phyloP scores from a whole-genome alignment of 1,139 yeast species.

The Zygoascus meyerae region DNA sequence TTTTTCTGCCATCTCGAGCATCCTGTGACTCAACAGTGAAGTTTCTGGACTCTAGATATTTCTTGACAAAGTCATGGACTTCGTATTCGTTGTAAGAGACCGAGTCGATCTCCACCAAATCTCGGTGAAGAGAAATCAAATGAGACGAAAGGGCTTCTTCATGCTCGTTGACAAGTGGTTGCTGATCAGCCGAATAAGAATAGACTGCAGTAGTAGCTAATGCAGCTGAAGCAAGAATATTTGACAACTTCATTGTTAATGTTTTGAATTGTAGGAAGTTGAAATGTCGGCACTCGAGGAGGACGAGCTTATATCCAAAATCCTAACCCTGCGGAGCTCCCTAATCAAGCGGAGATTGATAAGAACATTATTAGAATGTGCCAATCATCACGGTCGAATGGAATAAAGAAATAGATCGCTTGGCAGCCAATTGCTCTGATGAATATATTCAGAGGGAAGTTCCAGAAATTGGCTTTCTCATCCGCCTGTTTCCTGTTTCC shows the following conservation, averaged over 20 bases:
- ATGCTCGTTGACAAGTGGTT: neutral
- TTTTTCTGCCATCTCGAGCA: constrained; percentile 39
- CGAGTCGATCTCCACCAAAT: constrained; percentile 38
- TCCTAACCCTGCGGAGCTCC: neutral
- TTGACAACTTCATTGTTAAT: neutral
- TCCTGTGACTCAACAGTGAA: constrained; percentile 47
- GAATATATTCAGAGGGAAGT: neutral
- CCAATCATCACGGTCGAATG: too few species aligned
- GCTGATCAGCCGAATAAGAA: neutral
- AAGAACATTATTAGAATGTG: too few species aligned
- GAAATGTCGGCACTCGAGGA: neutral
- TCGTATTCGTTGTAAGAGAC: constrained; percentile 35
- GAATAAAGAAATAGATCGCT: too few species aligned
- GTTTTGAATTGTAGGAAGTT: neutral
- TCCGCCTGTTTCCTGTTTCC: too few species aligned
- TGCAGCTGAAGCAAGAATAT: neutral
- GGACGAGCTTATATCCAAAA: neutral
- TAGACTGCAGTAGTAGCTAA: neutral
- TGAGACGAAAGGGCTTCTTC: neutral
- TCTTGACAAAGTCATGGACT: constrained; percentile 35
- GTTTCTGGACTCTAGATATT: constrained; percentile 40
- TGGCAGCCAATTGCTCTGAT: neutral
- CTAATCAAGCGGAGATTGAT: neutral
- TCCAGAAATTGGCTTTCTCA: too few species aligned
- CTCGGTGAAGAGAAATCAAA: constrained; percentile 32